Base-by-base conservation (phyloP, 306 rosid genomes). In the Senna siamea region DNA sequence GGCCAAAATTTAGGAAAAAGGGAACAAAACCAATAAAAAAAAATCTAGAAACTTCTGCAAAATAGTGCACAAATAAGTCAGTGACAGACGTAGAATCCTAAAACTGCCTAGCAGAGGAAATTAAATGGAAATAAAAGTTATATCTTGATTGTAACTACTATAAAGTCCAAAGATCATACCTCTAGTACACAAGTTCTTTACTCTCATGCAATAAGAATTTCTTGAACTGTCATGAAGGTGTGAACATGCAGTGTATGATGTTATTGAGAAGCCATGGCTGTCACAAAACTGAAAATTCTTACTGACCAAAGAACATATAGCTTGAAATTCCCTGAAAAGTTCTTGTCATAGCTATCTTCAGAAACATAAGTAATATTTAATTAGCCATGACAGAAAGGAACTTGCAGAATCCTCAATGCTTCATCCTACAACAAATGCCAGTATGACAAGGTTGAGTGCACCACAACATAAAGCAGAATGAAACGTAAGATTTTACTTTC, bases 131-230 rank as follows among this genome's bases (percentile, higher is more conserved):
- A 41, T 26, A 68, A 34, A 50, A 15, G 47, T 43, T 47, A 22
- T 47, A 23, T 72, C 61, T 60, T 54, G 53, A 79, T 71, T 56
- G 78, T 23, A 61, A 55, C 70, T 47, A 18, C 67, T 54, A 72
- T 35, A 57, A 73, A 81, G 23, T 76, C 64, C 59, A 55, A 48
- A 72, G 48, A 34, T 63, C 75, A 43, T 84, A 76, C 82, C 80
- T 73, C 60, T 23, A 55, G 55, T 66, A 48, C 54, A 44, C 40
- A 72, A 55, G 70, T 9, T 11, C 26, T 17, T 50, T 55, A 7
- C 65, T 66, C 48, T 20, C 10, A 30, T 8, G 38, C 54, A 66
- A 18, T 30, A 22, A 54, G 34, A 28, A 53, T 28, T 52, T 77
- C 63, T 51, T 58, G 65, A 75, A 80, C 46, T 56, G 6, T 48